phyloP scores from a whole-genome alignment of 2,329 filamentous ascomycete species.

The Cercospora sp. region DNA sequence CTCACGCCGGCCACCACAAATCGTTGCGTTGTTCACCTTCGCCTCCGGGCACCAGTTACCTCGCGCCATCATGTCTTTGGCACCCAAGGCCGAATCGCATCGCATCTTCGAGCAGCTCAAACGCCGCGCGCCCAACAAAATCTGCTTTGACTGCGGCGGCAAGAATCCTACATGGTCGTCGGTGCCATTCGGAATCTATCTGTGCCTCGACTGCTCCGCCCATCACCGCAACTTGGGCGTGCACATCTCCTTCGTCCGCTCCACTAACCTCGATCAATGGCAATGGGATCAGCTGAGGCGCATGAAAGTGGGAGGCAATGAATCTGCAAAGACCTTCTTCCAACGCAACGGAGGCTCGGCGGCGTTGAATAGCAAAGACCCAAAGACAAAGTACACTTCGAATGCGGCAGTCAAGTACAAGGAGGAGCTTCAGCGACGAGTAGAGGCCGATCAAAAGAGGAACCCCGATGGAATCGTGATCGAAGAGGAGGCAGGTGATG shows the following conservation, averaged over 20 bases:
- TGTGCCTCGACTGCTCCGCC: constrained; percentile 95
- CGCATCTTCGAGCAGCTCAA: constrained; percentile 98
- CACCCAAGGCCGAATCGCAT: constrained; percentile 91
- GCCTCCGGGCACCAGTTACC: constrained; percentile 8
- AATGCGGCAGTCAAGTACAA: constrained; percentile 96
- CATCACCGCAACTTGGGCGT: constrained; percentile 97
- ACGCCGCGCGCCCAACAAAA: constrained; percentile 92
- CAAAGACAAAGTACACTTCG: constrained; percentile 95
- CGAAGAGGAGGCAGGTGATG: constrained; percentile 64
- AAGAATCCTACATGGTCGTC: constrained; percentile 99
- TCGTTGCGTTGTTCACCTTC: background rate
- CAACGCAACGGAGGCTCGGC: constrained; percentile 93
- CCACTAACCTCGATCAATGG: constrained; percentile 96
- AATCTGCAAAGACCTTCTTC: constrained; percentile 97
- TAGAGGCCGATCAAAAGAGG: constrained; percentile 80
- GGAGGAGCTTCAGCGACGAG: constrained; percentile 86
- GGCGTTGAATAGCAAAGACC: constrained; percentile 91
- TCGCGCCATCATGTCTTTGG: constrained; percentile 56
- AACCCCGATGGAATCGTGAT: constrained; percentile 84
- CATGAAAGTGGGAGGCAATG: constrained; percentile 98
- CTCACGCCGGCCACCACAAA: background rate
- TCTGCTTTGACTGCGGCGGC: constrained; percentile 97
- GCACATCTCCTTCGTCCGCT: constrained; percentile 98
- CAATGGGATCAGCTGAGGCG: constrained; percentile 97
- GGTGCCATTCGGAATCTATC: constrained; percentile 86